phyloP scores from a whole-genome alignment of 352 stramenopile genomes.

The Phytopythium mirpurense region DNA sequence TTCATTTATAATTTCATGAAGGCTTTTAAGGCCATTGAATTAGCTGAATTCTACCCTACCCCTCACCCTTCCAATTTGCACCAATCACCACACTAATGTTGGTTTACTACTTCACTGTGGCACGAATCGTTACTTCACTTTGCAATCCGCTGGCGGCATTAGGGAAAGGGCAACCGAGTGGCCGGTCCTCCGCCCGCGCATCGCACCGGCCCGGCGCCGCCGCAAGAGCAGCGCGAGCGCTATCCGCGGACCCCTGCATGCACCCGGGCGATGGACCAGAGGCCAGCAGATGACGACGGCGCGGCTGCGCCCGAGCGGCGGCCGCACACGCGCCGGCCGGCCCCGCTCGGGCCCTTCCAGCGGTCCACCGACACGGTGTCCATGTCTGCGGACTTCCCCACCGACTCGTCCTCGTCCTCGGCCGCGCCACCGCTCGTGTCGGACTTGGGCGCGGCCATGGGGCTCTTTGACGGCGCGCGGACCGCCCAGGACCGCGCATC shows the following conservation, averaged over 20 bases:
- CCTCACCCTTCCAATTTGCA: too few relatives aligned
- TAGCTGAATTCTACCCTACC: too few relatives aligned
- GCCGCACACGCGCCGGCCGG: neutral
- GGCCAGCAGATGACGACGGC: conserved; percentile 3
- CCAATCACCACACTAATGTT: too few relatives aligned
- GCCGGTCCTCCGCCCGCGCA: too few relatives aligned
- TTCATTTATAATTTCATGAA: too few relatives aligned
- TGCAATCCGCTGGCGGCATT: too few relatives aligned
- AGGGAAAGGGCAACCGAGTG: too few relatives aligned
- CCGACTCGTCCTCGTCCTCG: conserved; percentile 14
- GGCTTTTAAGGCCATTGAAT: too few relatives aligned
- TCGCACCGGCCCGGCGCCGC: neutral
- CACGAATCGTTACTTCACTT: too few relatives aligned
- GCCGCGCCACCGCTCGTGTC: conserved; percentile 16
- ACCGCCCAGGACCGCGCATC: neutral
- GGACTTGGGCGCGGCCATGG: conserved; percentile 13
- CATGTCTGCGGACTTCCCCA: conserved; percentile 15
- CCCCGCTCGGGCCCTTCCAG: conserved; percentile 1
- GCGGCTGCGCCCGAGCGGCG: conserved; percentile 2
- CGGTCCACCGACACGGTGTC: neutral
- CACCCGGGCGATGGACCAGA: neutral
- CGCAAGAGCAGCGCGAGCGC: neutral
- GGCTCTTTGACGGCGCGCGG: conserved; percentile 13
- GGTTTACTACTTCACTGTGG: too few relatives aligned
- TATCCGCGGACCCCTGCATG: neutral